phyloP scores from a whole-genome alignment of 306 rosid genomes.

The Dalbergia cochinchinensis region DNA sequence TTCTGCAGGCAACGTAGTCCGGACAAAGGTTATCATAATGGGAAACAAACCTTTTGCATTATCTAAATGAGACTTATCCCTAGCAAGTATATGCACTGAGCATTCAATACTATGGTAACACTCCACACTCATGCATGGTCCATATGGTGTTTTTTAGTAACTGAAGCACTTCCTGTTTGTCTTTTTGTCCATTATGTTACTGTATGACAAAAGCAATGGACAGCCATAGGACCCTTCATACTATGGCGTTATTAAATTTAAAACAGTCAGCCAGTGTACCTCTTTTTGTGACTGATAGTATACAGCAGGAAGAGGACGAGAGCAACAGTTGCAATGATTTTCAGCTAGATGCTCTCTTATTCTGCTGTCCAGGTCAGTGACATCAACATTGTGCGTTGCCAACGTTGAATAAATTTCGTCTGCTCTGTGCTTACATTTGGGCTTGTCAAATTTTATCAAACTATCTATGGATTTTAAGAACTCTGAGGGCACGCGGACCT shows the following conservation, averaged over 20 bases:
- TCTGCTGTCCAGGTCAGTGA: constrained; percentile 80
- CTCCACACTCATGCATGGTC: constrained; percentile 26
- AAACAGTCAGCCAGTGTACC: constrained; percentile 59
- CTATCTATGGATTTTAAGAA: constrained; percentile 90
- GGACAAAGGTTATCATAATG: constrained; percentile 30
- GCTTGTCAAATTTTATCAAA: constrained; percentile 89
- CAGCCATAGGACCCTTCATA: constrained; percentile 3
- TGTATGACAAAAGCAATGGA: constrained; percentile 37
- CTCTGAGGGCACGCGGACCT: constrained; percentile 84
- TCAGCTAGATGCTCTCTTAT: constrained; percentile 90
- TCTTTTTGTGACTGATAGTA: constrained; percentile 95
- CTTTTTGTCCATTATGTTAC: constrained; percentile 34
- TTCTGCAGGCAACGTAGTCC: constrained; percentile 36
- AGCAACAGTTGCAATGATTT: constrained; percentile 86
- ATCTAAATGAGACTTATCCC: constrained; percentile 3
- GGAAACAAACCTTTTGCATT: constrained; percentile 14
- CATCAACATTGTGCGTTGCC: constrained; percentile 53
- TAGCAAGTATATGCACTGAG: constrained; percentile 25
- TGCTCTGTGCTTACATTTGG: constrained; percentile 83
- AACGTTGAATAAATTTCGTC: constrained; percentile 70
- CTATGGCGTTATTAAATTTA: constrained; percentile 21
- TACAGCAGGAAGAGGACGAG: constrained; percentile 75
- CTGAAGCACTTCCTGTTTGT: constrained; percentile 37
- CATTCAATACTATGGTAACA: constrained; percentile 28
- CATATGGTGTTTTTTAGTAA: constrained; percentile 24